These are phyloP conservation scores for Xylariaceae sp. DNA, from an alignment of 2,329 filamentous ascomycete genomes.

Conservation along the genomic window DNA sequence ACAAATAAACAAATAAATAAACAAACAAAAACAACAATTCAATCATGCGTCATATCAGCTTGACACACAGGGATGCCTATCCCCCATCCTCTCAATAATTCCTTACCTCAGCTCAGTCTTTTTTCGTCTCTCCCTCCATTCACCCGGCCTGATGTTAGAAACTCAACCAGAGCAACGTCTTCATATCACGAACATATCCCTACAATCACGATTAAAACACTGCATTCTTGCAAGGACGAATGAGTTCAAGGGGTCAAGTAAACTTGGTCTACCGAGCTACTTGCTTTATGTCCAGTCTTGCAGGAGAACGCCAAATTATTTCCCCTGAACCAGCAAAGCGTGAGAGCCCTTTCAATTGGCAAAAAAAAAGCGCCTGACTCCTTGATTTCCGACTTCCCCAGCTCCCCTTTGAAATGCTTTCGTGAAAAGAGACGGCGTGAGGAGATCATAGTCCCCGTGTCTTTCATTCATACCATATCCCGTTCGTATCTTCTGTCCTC, in stretches of 20 bases:
- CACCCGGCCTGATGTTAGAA: too few relatives aligned
- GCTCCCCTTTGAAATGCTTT: conserved; percentile 15
- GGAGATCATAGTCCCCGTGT: background rate
- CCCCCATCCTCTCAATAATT: too few relatives aligned
- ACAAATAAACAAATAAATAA: too few relatives aligned
- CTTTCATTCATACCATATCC: conserved; percentile 28
- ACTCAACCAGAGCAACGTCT: too few relatives aligned
- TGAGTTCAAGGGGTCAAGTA: background rate
- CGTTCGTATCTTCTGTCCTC: conserved; percentile 49
- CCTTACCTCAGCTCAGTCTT: too few relatives aligned
- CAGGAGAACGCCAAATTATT: conserved; percentile 9
- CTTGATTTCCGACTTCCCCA: background rate
- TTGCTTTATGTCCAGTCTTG: conserved; percentile 14
- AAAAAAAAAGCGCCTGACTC: conserved; percentile 8
- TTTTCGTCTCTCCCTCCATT: too few relatives aligned
- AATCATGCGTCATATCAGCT: too few relatives aligned
- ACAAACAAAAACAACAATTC: too few relatives aligned
- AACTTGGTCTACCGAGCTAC: conserved; percentile 10
- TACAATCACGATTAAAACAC: too few relatives aligned
- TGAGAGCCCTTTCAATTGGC: background rate
- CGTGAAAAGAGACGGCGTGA: background rate
- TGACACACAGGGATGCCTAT: too few relatives aligned
- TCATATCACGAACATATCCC: too few relatives aligned
- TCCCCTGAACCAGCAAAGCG: background rate
- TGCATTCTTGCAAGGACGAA: too few relatives aligned